Evolutionary conservation across 331 rosid species (phyloP).

Genomic region (Spiraea crenata): DNA sequence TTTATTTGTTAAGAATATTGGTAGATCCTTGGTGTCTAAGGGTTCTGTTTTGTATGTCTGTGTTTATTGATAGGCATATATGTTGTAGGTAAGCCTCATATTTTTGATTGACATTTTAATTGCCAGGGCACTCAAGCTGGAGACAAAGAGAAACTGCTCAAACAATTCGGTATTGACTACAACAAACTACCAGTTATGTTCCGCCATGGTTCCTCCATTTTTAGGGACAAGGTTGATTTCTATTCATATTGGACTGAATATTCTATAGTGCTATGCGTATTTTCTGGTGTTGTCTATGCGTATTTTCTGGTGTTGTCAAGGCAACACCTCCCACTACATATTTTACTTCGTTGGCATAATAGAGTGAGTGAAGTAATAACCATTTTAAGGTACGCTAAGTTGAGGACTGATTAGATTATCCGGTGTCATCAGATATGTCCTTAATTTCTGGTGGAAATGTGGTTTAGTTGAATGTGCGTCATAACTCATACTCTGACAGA

Average conservation of each 20-base stretch:
- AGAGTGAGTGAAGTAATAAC: background rate
- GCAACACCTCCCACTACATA: background rate
- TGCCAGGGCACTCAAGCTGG: constrained; percentile 54
- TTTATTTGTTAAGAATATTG: background rate
- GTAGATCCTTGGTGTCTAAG: background rate
- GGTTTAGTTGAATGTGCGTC: background rate
- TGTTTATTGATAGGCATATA: too few relatives aligned
- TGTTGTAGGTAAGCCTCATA: too few relatives aligned
- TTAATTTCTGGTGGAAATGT: background rate
- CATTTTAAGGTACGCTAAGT: background rate
- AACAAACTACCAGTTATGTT: constrained; percentile 41
- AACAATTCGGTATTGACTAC: constrained; percentile 60
- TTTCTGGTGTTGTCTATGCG: background rate
- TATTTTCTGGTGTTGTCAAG: background rate
- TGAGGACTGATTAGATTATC: background rate
- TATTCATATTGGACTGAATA: background rate
- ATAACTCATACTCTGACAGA: background rate
- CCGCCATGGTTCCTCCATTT: constrained; percentile 47
- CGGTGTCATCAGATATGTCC: background rate
- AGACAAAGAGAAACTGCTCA: constrained; percentile 47
- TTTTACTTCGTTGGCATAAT: background rate
- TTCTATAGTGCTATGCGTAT: background rate
- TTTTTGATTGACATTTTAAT: background rate
- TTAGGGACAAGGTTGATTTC: constrained; percentile 39
- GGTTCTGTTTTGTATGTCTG: background rate